Conservation (phyloP, 352 stramenopile species). For the Globisporangium paddicum region DNA sequence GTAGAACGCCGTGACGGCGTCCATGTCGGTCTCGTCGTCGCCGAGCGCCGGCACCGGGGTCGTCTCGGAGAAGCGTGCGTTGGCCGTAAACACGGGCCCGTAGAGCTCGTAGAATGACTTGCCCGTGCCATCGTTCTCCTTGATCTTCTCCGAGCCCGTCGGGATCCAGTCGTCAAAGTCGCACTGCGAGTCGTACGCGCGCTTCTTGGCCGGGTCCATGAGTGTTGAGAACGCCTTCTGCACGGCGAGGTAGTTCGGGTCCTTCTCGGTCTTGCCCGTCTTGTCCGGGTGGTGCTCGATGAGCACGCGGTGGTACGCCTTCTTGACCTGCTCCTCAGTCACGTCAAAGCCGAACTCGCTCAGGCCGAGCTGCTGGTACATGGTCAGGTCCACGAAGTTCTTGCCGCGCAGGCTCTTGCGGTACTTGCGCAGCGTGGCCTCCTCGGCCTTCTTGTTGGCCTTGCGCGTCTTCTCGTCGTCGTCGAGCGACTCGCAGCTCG, state of each 20-base stretch:
- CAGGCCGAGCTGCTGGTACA: slow-evolving; percentile 84
- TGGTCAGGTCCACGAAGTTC: slow-evolving; percentile 79
- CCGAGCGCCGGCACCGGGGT: slow-evolving; percentile 73
- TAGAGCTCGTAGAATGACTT: slow-evolving; percentile 88
- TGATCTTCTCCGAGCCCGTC: slow-evolving; percentile 69
- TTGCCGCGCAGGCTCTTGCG: slow-evolving; percentile 76
- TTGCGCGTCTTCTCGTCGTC: slow-evolving; percentile 56
- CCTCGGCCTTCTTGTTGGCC: slow-evolving; percentile 62
- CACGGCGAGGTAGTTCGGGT: slow-evolving; percentile 85
- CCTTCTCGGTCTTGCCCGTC: slow-evolving; percentile 87
- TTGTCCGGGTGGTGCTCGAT: slow-evolving; percentile 88
- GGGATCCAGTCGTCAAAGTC: slow-evolving; percentile 86
- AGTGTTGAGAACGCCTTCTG: slow-evolving; percentile 81
- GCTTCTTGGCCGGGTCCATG: slow-evolving; percentile 80
- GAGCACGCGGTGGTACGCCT: slow-evolving; percentile 84
- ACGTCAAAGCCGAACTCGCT: slow-evolving; percentile 74
- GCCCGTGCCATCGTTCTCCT: slow-evolving; percentile 65
- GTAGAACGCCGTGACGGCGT: slow-evolving; percentile 79
- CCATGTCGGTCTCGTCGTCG: slow-evolving; percentile 51
- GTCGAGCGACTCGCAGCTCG: slow-evolving; percentile 71
- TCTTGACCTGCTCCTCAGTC: slow-evolving; percentile 83
- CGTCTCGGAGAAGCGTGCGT: slow-evolving; percentile 79
- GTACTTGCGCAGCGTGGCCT: slow-evolving; percentile 70
- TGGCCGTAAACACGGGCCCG: slow-evolving; percentile 67
- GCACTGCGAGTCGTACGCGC: slow-evolving; percentile 81